Evolutionary conservation across 306 rosid species (phyloP).

Genomic region (Cicer pinnatifidum): DNA sequence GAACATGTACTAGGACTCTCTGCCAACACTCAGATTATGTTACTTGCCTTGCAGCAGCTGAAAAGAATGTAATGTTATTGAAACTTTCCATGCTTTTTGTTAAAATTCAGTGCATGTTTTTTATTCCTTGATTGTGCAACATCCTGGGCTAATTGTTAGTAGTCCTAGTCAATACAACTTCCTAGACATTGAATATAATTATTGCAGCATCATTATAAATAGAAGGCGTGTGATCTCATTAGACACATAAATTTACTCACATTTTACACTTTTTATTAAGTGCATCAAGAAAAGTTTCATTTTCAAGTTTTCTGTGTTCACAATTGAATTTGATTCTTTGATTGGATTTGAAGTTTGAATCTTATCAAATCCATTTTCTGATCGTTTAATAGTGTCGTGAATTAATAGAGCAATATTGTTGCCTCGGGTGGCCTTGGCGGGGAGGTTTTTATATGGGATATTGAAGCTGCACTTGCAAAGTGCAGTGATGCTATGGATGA

Average conservation of each 20-base stretch:
- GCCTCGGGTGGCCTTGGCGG: conserved; percentile 99
- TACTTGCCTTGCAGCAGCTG: conserved; percentile 92
- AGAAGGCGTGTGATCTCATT: no score
- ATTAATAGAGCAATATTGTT: conserved; percentile 97
- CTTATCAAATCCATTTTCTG: conserved; percentile 64
- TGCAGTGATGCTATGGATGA: conserved; percentile 68
- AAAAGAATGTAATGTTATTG: conserved; percentile 83
- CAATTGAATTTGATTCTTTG: conserved; percentile 42
- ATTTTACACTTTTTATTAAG: conserved; percentile 16
- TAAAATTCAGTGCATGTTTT: no score
- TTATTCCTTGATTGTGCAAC: no score
- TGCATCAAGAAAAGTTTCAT: conserved; percentile 46
- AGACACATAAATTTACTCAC: no score
- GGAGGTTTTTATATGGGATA: conserved; percentile 95
- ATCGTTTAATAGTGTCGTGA: conserved; percentile 82
- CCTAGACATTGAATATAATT: no score
- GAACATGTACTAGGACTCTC: conserved; percentile 81
- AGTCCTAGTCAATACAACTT: no score
- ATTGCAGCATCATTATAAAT: no score
- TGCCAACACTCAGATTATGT: conserved; percentile 95
- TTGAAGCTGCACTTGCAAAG: conserved; percentile 76
- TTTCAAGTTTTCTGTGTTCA: conserved; percentile 10
- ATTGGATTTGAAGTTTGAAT: conserved; percentile 42
- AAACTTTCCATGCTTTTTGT: conserved; percentile 39
- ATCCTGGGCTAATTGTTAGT: no score